Evolutionary conservation across 2,329 filamentous ascomycete species (phyloP).

Genomic region (Onygenales sp.): DNA sequence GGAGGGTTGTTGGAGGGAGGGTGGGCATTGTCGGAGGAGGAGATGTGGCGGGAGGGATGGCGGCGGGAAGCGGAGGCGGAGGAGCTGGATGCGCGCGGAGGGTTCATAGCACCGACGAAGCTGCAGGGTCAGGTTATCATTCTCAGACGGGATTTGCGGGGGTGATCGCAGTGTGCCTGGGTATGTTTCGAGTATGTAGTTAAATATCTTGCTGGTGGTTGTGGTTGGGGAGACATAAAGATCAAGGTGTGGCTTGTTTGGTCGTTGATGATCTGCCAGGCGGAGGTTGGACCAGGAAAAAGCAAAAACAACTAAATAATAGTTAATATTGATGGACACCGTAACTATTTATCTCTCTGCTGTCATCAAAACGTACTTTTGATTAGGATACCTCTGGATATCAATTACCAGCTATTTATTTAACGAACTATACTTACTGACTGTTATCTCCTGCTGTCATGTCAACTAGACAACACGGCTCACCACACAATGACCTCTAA

Average conservation of each 20-base stretch:
- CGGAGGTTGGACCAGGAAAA: neutral
- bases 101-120: slow-evolving; percentile 32
- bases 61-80: slow-evolving; percentile 18
- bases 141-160: slow-evolving; percentile 1
- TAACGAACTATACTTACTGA: no score
- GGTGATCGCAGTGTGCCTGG: neutral
- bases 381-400: no score
- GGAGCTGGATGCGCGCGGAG: slow-evolving; percentile 22
- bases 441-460: no score
- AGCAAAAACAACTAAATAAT: no score
- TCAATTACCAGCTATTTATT: no score
- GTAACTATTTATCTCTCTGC: no score
- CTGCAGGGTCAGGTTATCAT: slow-evolving; percentile 8
- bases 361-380: no score
- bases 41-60: slow-evolving; percentile 25
- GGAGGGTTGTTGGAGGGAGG: slow-evolving; percentile 51
- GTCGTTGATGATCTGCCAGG: neutral
- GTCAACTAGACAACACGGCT: no score
- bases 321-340: no score
- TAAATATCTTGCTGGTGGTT: neutral
- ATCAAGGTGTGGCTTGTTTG: neutral
- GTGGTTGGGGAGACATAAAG: neutral
- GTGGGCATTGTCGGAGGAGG: slow-evolving; percentile 45
- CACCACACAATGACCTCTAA: no score
- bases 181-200: neutral